Evolutionary conservation across 1,139 yeast genomes (phyloP).

Genomic region (Scheffersomyces illinoinensis): DNA sequence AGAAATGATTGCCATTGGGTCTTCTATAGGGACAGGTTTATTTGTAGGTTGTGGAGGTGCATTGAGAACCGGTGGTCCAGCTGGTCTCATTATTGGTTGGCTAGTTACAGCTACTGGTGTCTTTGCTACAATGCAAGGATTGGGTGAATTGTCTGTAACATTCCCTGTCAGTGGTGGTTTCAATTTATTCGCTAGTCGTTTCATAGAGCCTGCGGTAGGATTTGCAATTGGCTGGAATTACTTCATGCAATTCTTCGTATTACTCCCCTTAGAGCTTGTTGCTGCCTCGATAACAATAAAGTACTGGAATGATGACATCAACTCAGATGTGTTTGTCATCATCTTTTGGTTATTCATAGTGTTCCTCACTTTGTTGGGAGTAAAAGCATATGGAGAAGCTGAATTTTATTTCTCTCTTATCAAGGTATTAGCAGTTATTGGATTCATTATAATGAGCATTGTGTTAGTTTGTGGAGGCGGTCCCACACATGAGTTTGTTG

Average conservation of each 20-base stretch:
- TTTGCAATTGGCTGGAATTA: conserved; percentile 49
- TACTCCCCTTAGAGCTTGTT: conserved; percentile 28
- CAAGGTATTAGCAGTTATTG: conserved; percentile 41
- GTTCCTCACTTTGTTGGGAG: conserved; percentile 41
- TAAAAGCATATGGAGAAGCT: conserved; percentile 47
- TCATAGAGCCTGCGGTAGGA: conserved; percentile 42
- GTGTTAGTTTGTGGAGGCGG: conserved; percentile 46
- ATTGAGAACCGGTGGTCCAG: conserved; percentile 69
- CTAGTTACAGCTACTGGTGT: conserved; percentile 18
- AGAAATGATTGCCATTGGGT: conserved; percentile 67
- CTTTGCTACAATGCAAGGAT: conserved; percentile 38
- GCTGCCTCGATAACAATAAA: conserved; percentile 43
- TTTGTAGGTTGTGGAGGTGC: conserved; percentile 32
- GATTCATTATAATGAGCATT: conserved; percentile 42
- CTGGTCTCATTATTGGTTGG: conserved; percentile 60
- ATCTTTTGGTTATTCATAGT: conserved; percentile 38
- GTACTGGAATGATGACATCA: conserved; percentile 39
- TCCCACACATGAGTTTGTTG: conserved; percentile 21
- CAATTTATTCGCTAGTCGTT: conserved; percentile 39
- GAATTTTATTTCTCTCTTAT: conserved; percentile 40
- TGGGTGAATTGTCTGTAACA: conserved; percentile 40
- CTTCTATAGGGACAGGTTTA: conserved; percentile 67
- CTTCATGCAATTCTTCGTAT: conserved; percentile 31
- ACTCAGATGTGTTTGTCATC: conserved; percentile 42
- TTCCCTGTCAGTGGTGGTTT: conserved; percentile 45